Evolutionary conservation across 2,329 filamentous ascomycete genomes (phyloP).

Genomic region (Tolypocladium ophioglossoides): DNA sequence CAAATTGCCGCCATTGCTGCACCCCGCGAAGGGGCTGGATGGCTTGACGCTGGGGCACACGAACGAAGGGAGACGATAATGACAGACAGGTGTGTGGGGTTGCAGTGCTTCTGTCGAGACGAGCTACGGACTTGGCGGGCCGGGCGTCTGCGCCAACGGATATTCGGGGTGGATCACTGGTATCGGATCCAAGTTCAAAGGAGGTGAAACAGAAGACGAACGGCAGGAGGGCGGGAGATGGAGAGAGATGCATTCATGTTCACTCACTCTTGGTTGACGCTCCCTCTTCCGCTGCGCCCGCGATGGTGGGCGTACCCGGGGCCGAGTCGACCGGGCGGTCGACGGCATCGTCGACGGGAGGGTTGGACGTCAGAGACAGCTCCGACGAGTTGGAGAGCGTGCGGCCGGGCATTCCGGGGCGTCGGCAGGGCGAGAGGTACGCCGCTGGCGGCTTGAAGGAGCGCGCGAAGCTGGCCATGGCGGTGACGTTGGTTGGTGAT

Average conservation of each 20-base stretch:
- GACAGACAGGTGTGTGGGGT: not conserved
- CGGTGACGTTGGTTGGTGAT: not conserved
- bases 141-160: not conserved
- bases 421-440: constrained; percentile 30
- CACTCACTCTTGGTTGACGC: constrained; percentile 6
- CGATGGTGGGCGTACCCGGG: constrained; percentile 16
- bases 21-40: not conserved
- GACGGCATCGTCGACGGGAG: constrained; percentile 17
- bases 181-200: not conserved
- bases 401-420: constrained; percentile 32
- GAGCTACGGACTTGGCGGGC: too few relatives aligned
- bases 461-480: constrained; percentile 38
- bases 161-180: not conserved
- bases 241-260: constrained; percentile 4
- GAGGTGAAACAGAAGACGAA: not conserved
- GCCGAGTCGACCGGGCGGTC: constrained; percentile 16
- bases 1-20: not conserved
- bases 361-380: constrained; percentile 22
- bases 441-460: constrained; percentile 36
- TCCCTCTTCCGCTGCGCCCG: constrained; percentile 2
- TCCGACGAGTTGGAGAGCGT: constrained; percentile 37
- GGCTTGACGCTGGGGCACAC: not conserved
- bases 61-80: not conserved
- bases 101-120: not conserved
- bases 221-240: constrained; percentile 2